Conservation (phyloP, 2,329 filamentous ascomycete species). For the Monilinia fructigena region DNA sequence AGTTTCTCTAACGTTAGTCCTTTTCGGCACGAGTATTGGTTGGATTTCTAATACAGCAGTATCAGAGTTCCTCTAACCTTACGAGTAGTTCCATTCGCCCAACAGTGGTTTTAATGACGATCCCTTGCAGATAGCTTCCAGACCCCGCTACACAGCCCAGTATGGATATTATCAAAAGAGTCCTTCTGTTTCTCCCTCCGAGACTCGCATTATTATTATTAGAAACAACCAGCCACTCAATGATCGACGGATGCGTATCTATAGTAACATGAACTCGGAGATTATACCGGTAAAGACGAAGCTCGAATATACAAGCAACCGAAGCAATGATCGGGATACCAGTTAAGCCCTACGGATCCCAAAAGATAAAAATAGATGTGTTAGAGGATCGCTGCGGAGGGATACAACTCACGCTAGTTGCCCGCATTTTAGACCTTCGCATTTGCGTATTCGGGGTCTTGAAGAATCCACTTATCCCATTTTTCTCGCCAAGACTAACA, state of each 20-base stretch:
- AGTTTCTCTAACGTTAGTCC: too few species aligned
- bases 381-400: not conserved
- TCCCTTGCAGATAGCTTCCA: too few species aligned
- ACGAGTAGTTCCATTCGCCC: too few species aligned
- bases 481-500: not conserved
- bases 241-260: not conserved
- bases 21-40: too few species aligned
- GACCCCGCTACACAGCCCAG: too few species aligned
- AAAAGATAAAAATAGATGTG: not conserved
- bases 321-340: not conserved
- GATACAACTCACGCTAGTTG: not conserved
- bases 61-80: too few species aligned
- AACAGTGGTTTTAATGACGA: too few species aligned
- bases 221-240: not conserved
- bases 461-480: not conserved
- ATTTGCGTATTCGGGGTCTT: conserved; percentile 10
- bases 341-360: conserved; percentile 6
- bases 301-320: not conserved
- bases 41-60: too few species aligned
- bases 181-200: too few species aligned
- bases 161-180: too few species aligned
- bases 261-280: not conserved
- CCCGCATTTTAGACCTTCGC: conserved; percentile 9
- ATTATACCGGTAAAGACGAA: not conserved
- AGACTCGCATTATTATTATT: not conserved